Evolutionary conservation across 1,284 basidiomycete genomes (phyloP).

Genomic region (Ganoderma meredithae): DNA sequence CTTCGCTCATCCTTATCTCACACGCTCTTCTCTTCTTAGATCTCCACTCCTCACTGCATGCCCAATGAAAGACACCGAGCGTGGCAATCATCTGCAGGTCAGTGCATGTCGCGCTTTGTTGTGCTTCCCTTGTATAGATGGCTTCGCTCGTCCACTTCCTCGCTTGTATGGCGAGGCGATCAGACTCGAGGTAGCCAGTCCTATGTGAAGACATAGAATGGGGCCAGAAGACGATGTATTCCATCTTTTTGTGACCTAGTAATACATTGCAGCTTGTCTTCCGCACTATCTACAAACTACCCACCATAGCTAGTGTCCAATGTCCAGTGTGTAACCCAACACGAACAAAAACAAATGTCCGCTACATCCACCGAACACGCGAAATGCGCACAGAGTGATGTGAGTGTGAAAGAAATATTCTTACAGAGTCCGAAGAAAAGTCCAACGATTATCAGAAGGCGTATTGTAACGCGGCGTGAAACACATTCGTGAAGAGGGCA

Average conservation of each 20-base stretch:
- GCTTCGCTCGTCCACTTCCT: not conserved
- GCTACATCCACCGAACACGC: not conserved
- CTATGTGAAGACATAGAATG: not conserved
- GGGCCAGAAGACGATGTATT: constrained; percentile 2
- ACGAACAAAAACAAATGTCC: constrained; percentile 4
- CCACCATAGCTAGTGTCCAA: constrained; percentile 9
- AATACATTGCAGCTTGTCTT: constrained; percentile 10
- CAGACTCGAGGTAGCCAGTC: not conserved
- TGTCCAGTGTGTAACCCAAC: not conserved
- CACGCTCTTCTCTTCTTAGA: constrained; percentile 15
- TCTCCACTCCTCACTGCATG: not conserved
- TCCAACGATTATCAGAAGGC: constrained; percentile 19
- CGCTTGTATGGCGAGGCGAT: not conserved
- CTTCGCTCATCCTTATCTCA: not conserved
- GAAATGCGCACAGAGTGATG: not conserved
- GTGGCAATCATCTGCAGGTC: constrained; percentile 11
- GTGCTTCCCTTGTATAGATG: not conserved
- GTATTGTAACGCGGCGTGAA: constrained; percentile 21
- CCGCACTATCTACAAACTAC: constrained; percentile 11
- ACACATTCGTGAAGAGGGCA: constrained; percentile 22
- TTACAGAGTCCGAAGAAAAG: constrained; percentile 13
- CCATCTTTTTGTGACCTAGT: constrained; percentile 15
- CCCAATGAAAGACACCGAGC: not conserved
- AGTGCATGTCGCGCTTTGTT: not conserved
- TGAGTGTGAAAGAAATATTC: not conserved